These are phyloP conservation scores for Kwoniella heveanensis DNA, from an alignment of 768 basidiomycete species.

Conservation along the genomic window DNA sequence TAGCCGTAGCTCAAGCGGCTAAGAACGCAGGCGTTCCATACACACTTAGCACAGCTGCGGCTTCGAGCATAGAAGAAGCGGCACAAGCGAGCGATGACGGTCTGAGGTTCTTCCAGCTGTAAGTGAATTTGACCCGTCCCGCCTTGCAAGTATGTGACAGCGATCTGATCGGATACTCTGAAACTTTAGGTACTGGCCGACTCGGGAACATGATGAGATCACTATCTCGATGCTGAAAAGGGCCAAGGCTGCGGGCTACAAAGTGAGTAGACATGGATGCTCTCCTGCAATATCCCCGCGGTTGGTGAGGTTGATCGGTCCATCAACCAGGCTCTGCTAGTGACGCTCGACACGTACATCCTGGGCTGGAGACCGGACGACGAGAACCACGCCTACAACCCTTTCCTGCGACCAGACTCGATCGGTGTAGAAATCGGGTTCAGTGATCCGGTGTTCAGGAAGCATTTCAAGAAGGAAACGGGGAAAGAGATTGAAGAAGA, in stretches of 20 bases:
- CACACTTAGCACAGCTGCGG: background rate
- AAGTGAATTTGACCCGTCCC: background rate
- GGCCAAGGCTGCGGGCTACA: conserved; percentile 1
- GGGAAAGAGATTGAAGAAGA: background rate
- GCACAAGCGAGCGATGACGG: background rate
- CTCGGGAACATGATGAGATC: background rate
- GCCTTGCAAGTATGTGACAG: background rate
- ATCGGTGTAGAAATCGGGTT: conserved; percentile 3
- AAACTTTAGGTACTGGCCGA: conserved; percentile 2
- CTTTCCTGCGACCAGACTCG: background rate
- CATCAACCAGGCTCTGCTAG: background rate
- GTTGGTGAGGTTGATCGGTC: background rate
- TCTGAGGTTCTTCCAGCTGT: background rate
- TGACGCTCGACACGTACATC: conserved; percentile 9
- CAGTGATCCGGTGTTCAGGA: conserved; percentile 8
- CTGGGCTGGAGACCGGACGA: conserved; percentile 9
- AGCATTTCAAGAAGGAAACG: conserved; percentile 1
- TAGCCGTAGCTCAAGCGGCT: background rate
- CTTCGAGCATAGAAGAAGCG: background rate
- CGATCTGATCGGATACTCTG: background rate
- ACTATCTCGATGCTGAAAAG: conserved; percentile 4
- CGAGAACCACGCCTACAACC: background rate
- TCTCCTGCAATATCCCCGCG: too few species aligned
- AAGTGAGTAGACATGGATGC: too few species aligned
- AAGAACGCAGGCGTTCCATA: background rate